These are phyloP conservation scores for Bipolaris bicolor DNA, from an alignment of 2,329 filamentous ascomycete species.

Conservation along the genomic window DNA sequence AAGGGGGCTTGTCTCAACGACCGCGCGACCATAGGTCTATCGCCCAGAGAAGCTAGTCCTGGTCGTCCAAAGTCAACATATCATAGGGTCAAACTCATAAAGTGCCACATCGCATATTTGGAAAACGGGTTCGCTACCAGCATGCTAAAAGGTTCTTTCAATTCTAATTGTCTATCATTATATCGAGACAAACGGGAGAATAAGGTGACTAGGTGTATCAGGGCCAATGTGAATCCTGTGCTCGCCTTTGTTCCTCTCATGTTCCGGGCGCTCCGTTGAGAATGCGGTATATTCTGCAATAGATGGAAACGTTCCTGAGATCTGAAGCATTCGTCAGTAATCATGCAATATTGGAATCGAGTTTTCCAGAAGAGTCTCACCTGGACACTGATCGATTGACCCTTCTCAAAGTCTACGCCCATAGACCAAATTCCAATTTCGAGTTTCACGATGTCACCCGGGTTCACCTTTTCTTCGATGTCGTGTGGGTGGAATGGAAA, in stretches of 20 bases:
- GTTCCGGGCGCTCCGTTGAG: constrained; percentile 48
- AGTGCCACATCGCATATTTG: background rate
- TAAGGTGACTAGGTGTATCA: constrained; percentile 48
- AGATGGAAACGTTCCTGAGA: constrained; percentile 35
- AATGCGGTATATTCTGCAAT: constrained; percentile 48
- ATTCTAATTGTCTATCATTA: background rate
- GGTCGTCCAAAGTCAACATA: too few relatives aligned
- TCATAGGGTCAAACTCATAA: too few relatives aligned
- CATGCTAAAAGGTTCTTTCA: too few relatives aligned
- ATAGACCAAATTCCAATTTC: constrained; percentile 58
- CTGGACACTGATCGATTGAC: constrained; percentile 40
- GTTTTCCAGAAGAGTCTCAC: constrained; percentile 1
- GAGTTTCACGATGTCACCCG: constrained; percentile 53
- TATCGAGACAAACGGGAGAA: constrained; percentile 46
- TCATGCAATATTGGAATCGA: background rate
- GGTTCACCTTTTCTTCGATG: constrained; percentile 49
- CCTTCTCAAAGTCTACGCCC: constrained; percentile 55
- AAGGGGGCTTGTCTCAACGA: too few relatives aligned
- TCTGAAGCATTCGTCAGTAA: constrained; percentile 1
- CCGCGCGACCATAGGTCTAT: too few relatives aligned
- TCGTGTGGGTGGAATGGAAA: constrained; percentile 51
- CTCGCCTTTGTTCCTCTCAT: constrained; percentile 51
- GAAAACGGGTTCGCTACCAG: too few relatives aligned
- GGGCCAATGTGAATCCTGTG: constrained; percentile 50
- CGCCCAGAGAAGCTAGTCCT: too few relatives aligned